phyloP scores from a whole-genome alignment of 177 flowering plant genomes.

The Tripterygium wilfordii region DNA sequence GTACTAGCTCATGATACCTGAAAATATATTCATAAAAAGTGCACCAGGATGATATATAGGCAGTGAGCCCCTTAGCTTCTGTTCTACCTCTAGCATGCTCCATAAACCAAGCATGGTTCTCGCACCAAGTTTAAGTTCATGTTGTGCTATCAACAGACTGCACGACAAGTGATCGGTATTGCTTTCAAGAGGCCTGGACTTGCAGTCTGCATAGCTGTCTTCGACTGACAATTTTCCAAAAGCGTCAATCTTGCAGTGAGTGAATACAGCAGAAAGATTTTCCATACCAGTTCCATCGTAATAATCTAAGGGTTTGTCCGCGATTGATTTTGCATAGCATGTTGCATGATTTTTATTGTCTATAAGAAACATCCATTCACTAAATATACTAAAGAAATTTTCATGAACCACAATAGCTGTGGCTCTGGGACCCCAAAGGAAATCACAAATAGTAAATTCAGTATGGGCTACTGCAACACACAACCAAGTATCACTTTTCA shows the following conservation, averaged over 20 bases:
- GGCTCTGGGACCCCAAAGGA: slow-evolving; percentile 71
- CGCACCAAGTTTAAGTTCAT: slow-evolving; percentile 16
- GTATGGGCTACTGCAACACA: slow-evolving; percentile 56
- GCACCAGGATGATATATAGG: slow-evolving; percentile 77
- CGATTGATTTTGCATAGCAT: slow-evolving; percentile 7
- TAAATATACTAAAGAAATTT: slow-evolving; percentile 48
- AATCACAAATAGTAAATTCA: slow-evolving; percentile 35
- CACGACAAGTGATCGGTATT: slow-evolving; percentile 17
- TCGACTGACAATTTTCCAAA: slow-evolving; percentile 14
- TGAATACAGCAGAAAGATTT: slow-evolving; percentile 19
- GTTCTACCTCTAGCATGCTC: slow-evolving; percentile 54
- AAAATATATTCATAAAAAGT: slow-evolving; percentile 52
- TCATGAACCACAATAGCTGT: slow-evolving; percentile 53
- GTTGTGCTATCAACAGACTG: slow-evolving; percentile 16
- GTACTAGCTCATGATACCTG: slow-evolving; percentile 49
- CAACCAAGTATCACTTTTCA: slow-evolving; percentile 46
- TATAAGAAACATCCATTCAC: slow-evolving; percentile 40
- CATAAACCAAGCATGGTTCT: slow-evolving; percentile 21
- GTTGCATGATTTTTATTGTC: slow-evolving; percentile 19
- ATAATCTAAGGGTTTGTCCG: slow-evolving; percentile 10
- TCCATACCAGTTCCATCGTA: slow-evolving; percentile 8
- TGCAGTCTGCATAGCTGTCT: slow-evolving; percentile 13
- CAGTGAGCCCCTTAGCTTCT: slow-evolving; percentile 48
- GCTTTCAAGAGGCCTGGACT: slow-evolving; percentile 11
- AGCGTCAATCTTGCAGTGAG: slow-evolving; percentile 18